Conservation (phyloP, 352 stramenopile species). For the Phytophthora melonis region DNA sequence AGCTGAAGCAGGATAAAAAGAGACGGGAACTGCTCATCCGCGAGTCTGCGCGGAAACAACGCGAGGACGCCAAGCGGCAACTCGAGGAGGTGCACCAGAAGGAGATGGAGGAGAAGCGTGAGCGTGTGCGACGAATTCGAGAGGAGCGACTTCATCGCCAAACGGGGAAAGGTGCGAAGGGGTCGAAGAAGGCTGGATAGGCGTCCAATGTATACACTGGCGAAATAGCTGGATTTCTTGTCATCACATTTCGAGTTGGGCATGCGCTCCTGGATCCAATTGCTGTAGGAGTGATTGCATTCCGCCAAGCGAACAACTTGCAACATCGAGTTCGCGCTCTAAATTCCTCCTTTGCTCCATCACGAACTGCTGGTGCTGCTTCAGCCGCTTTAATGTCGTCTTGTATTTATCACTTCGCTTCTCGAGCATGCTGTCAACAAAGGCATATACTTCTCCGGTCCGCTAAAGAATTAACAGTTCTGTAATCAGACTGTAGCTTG, state of each 20-base stretch:
- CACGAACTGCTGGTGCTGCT: conserved; percentile 20
- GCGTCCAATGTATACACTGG: conserved; percentile 29
- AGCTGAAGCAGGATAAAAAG: conserved; percentile 78
- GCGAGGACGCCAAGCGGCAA: conserved; percentile 68
- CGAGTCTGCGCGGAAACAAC: conserved; percentile 70
- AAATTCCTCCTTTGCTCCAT: conserved; percentile 40
- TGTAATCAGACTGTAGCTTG: no score
- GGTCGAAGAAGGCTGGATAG: conserved; percentile 29
- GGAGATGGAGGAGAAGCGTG: conserved; percentile 74
- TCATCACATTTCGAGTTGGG: conserved; percentile 3
- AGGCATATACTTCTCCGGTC: no score
- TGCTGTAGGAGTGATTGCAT: conserved; percentile 56
- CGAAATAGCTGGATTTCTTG: conserved; percentile 16
- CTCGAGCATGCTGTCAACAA: conserved; percentile 23
- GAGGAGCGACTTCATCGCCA: conserved; percentile 54
- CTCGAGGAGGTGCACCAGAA: conserved; percentile 72
- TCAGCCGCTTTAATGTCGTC: conserved; percentile 18
- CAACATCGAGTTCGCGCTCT: conserved; percentile 41
- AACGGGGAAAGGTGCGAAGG: conserved; percentile 35
- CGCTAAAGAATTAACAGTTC: no score
- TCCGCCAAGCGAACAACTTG: conserved; percentile 46
- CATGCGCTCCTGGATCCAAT: conserved; percentile 41
- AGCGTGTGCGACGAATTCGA: conserved; percentile 71
- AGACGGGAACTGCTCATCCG: conserved; percentile 67
- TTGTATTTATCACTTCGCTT: conserved; percentile 9